Evolutionary conservation across 1,139 yeast genomes (phyloP).

Genomic region (Tardiomyces digboiensis): DNA sequence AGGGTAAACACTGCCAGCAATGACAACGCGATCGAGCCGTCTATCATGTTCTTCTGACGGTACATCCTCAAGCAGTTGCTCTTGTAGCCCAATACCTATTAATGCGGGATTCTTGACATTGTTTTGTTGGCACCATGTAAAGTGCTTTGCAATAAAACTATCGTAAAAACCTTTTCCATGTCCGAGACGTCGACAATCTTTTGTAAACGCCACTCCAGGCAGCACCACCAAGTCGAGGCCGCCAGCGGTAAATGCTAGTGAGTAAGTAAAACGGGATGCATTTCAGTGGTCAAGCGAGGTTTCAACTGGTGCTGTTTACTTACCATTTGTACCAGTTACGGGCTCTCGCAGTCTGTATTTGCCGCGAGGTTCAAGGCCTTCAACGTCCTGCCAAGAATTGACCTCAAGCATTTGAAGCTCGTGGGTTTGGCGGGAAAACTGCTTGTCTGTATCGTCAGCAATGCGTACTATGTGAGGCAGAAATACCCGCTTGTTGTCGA

Average conservation of each 20-base stretch:
- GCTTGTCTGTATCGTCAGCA: slow-evolving; percentile 7
- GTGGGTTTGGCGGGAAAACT: slow-evolving; percentile 31
- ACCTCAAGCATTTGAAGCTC: slow-evolving; percentile 53
- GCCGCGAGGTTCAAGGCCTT: slow-evolving; percentile 53
- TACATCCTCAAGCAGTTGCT: slow-evolving; percentile 50
- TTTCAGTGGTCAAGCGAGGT: background rate
- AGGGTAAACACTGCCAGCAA: slow-evolving; percentile 21
- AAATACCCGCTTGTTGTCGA: slow-evolving; percentile 28
- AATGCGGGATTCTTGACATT: slow-evolving; percentile 20
- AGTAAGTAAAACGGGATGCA: too few species aligned
- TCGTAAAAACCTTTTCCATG: slow-evolving; percentile 96
- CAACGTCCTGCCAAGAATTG: slow-evolving; percentile 33
- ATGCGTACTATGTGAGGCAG: slow-evolving; percentile 26
- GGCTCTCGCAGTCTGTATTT: slow-evolving; percentile 67
- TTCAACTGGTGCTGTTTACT: background rate
- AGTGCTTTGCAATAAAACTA: slow-evolving; percentile 52
- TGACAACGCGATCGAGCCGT: slow-evolving; percentile 48
- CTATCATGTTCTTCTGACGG: slow-evolving; percentile 71
- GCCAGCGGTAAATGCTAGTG: slow-evolving; percentile 23
- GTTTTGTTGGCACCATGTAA: slow-evolving; percentile 19
- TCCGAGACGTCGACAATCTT: slow-evolving; percentile 53
- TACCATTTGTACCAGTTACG: slow-evolving; percentile 13
- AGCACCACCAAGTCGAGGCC: slow-evolving; percentile 64
- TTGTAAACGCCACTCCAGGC: slow-evolving; percentile 80
- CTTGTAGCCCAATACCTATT: slow-evolving; percentile 61